A percentile compares a stretch with the other conserved stretches of the same genome.
Evolutionary conservation across 768 basidiomycete species (phyloP).

Genomic region (Collybiopsis luxurians): DNA sequence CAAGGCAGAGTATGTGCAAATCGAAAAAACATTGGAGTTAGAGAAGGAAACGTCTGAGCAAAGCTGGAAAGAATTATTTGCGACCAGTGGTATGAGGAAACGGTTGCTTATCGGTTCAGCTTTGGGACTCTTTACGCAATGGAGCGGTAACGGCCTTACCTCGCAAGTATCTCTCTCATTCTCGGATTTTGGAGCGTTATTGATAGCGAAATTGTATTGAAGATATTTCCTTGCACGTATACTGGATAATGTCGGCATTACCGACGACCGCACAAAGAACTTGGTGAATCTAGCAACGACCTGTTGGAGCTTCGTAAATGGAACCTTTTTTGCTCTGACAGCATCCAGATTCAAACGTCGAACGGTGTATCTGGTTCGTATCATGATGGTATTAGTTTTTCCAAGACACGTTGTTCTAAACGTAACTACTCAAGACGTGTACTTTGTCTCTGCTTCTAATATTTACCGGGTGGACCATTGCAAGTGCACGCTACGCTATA

Average conservation of each 20-base stretch:
- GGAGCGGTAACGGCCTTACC: slow-evolving; percentile 62
- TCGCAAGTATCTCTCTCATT: slow-evolving; percentile 31
- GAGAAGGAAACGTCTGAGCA: slow-evolving; percentile 45
- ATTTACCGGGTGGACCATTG: slow-evolving; percentile 54
- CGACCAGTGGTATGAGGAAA: slow-evolving; percentile 49
- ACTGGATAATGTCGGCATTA: slow-evolving; percentile 50
- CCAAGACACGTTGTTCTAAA: not conserved
- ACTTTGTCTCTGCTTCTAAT: slow-evolving; percentile 43
- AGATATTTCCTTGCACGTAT: slow-evolving; percentile 57
- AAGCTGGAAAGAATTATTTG: slow-evolving; percentile 45
- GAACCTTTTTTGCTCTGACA: slow-evolving; percentile 46
- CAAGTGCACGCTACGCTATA: slow-evolving; percentile 44
- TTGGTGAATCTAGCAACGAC: slow-evolving; percentile 54
- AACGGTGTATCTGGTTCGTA: slow-evolving; percentile 44
- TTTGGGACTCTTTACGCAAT: slow-evolving; percentile 58
- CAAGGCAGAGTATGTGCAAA: slow-evolving; percentile 55
- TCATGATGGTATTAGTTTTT: not conserved
- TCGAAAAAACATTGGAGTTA: slow-evolving; percentile 51
- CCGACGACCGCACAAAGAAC: slow-evolving; percentile 49
- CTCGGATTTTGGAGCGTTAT: slow-evolving; percentile 6
- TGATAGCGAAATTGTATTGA: not conserved
- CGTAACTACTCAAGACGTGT: slow-evolving; percentile 33
- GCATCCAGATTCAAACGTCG: slow-evolving; percentile 46
- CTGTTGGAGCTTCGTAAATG: slow-evolving; percentile 56
- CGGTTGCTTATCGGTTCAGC: slow-evolving; percentile 46